Conservation (phyloP, 805 yeast genomes). For the Saccharomycopsis sp. region DNA sequence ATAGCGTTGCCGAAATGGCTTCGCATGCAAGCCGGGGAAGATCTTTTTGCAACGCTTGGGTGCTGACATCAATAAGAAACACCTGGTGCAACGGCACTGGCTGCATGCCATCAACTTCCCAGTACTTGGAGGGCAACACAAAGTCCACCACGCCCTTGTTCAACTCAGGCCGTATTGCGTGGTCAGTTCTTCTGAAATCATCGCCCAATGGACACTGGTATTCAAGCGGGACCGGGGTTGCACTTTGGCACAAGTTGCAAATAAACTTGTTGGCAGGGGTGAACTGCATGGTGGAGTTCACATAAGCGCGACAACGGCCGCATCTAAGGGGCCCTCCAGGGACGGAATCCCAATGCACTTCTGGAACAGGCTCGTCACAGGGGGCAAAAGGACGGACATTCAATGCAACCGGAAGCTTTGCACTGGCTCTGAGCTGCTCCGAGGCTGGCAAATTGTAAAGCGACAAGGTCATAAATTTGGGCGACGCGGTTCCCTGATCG, state of each 20-base stretch:
- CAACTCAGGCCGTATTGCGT: constrained; percentile 61
- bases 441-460: constrained; percentile 77
- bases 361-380: constrained; percentile 47
- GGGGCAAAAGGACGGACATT: constrained; percentile 81
- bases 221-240: constrained; percentile 58
- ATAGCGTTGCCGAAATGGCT: constrained; percentile 53
- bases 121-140: constrained; percentile 65
- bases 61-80: constrained; percentile 62
- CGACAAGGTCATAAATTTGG: constrained; percentile 67
- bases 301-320: constrained; percentile 81
- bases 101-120: constrained; percentile 34
- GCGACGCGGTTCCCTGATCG: constrained; percentile 82
- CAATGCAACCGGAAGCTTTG: constrained; percentile 76
- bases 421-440: constrained; percentile 55
- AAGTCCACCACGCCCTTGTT: constrained; percentile 80
- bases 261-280: constrained; percentile 52
- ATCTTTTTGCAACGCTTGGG: constrained; percentile 48
- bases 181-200: constrained; percentile 55
- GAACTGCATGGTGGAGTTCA: constrained; percentile 65
- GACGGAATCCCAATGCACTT: constrained; percentile 47
- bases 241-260: constrained; percentile 82
- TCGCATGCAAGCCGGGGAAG: constrained; percentile 58
- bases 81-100: constrained; percentile 55
- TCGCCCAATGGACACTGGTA: constrained; percentile 56
- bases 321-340: constrained; percentile 72